Base-by-base conservation (phyloP, 2,329 filamentous ascomycete species). In the Chalaropsis ovoidea region DNA sequence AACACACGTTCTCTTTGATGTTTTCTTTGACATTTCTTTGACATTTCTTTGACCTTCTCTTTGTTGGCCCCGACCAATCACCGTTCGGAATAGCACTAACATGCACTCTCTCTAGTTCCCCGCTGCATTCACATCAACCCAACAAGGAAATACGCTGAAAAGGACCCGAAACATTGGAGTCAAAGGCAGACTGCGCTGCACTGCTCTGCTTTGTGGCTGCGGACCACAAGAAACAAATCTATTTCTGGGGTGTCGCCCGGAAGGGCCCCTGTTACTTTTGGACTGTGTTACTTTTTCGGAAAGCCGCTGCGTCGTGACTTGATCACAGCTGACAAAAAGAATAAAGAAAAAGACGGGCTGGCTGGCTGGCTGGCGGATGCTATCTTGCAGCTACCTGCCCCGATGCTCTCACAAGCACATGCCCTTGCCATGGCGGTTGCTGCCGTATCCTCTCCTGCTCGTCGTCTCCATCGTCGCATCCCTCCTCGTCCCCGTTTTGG, bases 21-120 rank as follows among this genome's bases (percentile, higher is more conserved):
- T 35, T 39, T 58, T 58, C 54, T 58, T 58, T 58, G 27, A 58
- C n/a, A n/a, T n/a, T n/a, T n/a, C n/a, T n/a, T n/a, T n/a, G n/a
- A n/a, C n/a, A n/a, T n/a, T n/a, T n/a, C n/a, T n/a, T n/a, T n/a
- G 6, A 7, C 17, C 17, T 58, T 58, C 31, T 58, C 54, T 58
- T 58, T 58, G 54, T 11, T 13, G 15, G 11, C n/a, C 39, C 54
- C 39, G 10, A 15, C n/a, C 17, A 19, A 19, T 15, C 35, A 7
- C 47, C 11, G 7, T 31, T 10, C 8, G 31, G n/a, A 58, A 58
- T 10, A 35, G n/a, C 35, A 39, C 27, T 7, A 39, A 58, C 54
- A 39, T 35, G 13, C 27, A 19, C 43, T 47, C 43, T 47, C 43
- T 47, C 43, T 47, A 19, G n/a, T 6, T 19, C 43, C 43, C 15